Percentiles rank a stretch among this genome's conserved stretches.
Evolutionary conservation across 331 rosid genomes (phyloP).

Genomic region (Stylosanthes scabra): DNA sequence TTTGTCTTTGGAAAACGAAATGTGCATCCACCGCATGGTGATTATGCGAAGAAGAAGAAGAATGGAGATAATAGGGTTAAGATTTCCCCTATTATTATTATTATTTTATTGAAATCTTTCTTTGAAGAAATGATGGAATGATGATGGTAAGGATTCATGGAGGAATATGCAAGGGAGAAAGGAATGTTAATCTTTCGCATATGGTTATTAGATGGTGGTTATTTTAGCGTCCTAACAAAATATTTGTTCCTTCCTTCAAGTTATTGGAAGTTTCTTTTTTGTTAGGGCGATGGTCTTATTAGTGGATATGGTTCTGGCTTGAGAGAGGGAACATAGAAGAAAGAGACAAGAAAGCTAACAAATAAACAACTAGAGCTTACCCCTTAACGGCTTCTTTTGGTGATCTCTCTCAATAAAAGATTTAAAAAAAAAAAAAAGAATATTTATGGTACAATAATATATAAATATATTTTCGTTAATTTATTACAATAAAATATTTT

Average conservation of each 20-base stretch:
- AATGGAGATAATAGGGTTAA: too few species aligned
- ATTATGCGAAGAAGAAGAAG: background rate
- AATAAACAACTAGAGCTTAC: too few species aligned
- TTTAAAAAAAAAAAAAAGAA: too few species aligned
- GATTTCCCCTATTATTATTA: too few species aligned
- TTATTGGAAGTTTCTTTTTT: background rate
- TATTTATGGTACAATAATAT: too few species aligned
- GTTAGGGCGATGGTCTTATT: background rate
- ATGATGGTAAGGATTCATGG: background rate
- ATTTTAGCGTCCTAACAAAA: background rate
- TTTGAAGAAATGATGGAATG: background rate
- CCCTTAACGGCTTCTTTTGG: too few species aligned
- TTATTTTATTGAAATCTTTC: too few species aligned
- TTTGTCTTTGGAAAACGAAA: too few species aligned
- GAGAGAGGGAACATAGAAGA: background rate
- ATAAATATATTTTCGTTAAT: too few species aligned
- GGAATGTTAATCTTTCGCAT: background rate
- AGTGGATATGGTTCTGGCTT: background rate
- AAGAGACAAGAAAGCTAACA: background rate
- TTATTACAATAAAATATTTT: too few species aligned
- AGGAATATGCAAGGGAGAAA: background rate
- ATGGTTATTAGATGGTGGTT: background rate
- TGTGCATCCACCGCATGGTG: conserved; percentile 67
- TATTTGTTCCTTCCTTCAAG: background rate
- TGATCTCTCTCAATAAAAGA: too few species aligned